Conservation (phyloP, 2,329 filamentous ascomycete species). For the Hortaea werneckii region DNA sequence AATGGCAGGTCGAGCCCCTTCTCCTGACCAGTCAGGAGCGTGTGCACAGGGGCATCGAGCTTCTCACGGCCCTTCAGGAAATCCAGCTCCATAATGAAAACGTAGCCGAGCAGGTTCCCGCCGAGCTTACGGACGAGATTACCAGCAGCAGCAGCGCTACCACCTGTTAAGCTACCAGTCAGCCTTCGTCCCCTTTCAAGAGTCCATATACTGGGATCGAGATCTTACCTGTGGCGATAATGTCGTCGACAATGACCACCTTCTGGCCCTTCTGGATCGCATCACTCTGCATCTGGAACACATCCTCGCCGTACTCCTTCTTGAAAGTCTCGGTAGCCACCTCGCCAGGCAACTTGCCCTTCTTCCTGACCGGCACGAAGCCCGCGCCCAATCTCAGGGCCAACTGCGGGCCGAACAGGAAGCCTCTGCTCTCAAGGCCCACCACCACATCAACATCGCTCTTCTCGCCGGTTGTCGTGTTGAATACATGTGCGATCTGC, state of each 20-base stretch:
- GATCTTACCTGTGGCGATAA: slow-evolving; percentile 85
- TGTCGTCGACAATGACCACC: slow-evolving; percentile 90
- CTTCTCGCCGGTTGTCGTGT: slow-evolving; percentile 25
- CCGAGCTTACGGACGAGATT: slow-evolving; percentile 78
- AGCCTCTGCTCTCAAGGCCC: slow-evolving; percentile 86
- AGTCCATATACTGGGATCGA: neutral
- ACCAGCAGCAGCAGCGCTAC: slow-evolving; percentile 79
- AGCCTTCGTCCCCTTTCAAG: neutral
- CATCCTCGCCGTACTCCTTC: slow-evolving; percentile 94
- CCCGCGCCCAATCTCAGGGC: slow-evolving; percentile 71
- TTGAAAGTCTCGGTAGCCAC: slow-evolving; percentile 76
- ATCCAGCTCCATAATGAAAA: slow-evolving; percentile 93
- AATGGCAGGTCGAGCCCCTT: slow-evolving; percentile 20
- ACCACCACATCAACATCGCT: slow-evolving; percentile 66
- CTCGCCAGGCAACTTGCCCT: slow-evolving; percentile 88
- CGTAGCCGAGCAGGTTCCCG: slow-evolving; percentile 74
- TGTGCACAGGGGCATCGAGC: slow-evolving; percentile 73
- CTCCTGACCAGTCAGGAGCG: slow-evolving; percentile 62
- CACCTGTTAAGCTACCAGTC: slow-evolving; percentile 48
- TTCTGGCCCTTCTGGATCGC: slow-evolving; percentile 77
- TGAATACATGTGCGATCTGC: slow-evolving; percentile 57
- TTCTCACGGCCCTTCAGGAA: slow-evolving; percentile 87
- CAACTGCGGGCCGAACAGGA: slow-evolving; percentile 85
- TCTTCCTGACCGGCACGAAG: slow-evolving; percentile 90
- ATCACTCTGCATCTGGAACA: slow-evolving; percentile 90